Conservation (phyloP, 1,284 basidiomycete species). For the Coniophora puteana region DNA sequence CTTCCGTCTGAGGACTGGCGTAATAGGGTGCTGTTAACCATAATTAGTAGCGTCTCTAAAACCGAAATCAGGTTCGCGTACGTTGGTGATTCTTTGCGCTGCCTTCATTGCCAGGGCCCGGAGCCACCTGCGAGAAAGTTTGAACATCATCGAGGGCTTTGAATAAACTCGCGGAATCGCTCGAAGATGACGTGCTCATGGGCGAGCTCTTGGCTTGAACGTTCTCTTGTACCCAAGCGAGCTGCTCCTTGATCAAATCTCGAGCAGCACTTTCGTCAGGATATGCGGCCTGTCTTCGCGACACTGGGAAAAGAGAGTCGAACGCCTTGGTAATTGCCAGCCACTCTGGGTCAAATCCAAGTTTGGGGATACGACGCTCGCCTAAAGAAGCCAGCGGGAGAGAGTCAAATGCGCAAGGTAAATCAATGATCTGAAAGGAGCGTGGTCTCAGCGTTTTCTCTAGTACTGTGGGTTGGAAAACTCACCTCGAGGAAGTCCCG, state of each 20-base stretch:
- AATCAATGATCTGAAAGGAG: slow-evolving; percentile 62
- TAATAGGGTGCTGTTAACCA: slow-evolving; percentile 63
- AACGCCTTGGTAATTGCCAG: slow-evolving; percentile 89
- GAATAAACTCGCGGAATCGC: slow-evolving; percentile 7
- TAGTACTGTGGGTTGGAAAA: slow-evolving; percentile 6
- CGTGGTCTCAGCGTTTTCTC: slow-evolving; percentile 4
- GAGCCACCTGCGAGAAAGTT: slow-evolving; percentile 72
- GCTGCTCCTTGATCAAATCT: slow-evolving; percentile 56
- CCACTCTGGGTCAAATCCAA: slow-evolving; percentile 87
- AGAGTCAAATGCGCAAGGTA: slow-evolving; percentile 30
- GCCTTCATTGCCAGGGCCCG: slow-evolving; percentile 47
- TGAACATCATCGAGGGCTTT: slow-evolving; percentile 51
- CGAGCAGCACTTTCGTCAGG: slow-evolving; percentile 58
- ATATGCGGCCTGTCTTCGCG: slow-evolving; percentile 47
- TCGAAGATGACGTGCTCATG: too few species aligned
- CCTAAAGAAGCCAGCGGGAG: slow-evolving; percentile 7
- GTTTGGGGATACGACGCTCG: slow-evolving; percentile 26
- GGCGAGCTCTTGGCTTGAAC: slow-evolving; percentile 30
- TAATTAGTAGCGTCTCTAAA: slow-evolving; percentile 7
- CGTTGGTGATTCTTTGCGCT: slow-evolving; percentile 41
- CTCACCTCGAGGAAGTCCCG: slow-evolving; percentile 84
- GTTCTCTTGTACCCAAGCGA: slow-evolving; percentile 64
- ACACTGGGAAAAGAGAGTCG: slow-evolving; percentile 70
- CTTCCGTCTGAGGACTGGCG: slow-evolving; percentile 88
- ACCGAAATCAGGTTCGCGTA: slow-evolving; percentile 31